phyloP scores from a whole-genome alignment of 495 filamentous ascomycete species.

The Schizothecium vesticola region DNA sequence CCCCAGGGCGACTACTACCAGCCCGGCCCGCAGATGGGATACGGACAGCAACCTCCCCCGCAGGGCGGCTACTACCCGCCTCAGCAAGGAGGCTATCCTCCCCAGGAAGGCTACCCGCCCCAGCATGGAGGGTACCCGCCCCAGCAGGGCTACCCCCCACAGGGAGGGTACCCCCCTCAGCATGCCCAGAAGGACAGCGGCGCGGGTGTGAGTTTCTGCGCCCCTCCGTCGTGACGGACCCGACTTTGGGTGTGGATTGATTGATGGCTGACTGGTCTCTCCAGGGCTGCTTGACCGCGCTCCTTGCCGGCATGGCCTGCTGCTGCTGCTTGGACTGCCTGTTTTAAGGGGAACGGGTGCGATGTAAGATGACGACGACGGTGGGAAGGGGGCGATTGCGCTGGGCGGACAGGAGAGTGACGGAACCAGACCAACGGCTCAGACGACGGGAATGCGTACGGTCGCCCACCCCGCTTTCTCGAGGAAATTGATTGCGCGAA shows the following conservation, averaged over 20 bases:
- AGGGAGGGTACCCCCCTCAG: slow-evolving; percentile 19
- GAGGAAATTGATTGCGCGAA: background rate
- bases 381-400: background rate
- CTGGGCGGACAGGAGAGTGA: background rate
- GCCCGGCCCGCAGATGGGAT: slow-evolving; percentile 38
- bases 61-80: slow-evolving; percentile 8
- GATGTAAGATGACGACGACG: background rate
- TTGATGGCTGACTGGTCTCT: background rate
- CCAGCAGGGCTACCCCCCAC: slow-evolving; percentile 21
- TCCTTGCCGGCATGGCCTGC: slow-evolving; percentile 39
- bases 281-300: slow-evolving; percentile 30
- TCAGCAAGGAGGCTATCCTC: slow-evolving; percentile 11
- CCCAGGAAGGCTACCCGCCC: slow-evolving; percentile 21
- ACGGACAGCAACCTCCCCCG: slow-evolving; percentile 30
- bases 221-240: background rate
- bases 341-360: slow-evolving; percentile 27
- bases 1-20: slow-evolving; percentile 30
- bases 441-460: background rate
- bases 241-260: background rate
- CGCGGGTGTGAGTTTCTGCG: slow-evolving; percentile 14
- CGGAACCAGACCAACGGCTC: background rate
- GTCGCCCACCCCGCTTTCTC: background rate
- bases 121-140: slow-evolving; percentile 20
- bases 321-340: slow-evolving; percentile 47
- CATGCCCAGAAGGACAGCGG: slow-evolving; percentile 21